Conservation (phyloP, 176 grass and related monocot genomes). For the Aechmea fasciata region DNA sequence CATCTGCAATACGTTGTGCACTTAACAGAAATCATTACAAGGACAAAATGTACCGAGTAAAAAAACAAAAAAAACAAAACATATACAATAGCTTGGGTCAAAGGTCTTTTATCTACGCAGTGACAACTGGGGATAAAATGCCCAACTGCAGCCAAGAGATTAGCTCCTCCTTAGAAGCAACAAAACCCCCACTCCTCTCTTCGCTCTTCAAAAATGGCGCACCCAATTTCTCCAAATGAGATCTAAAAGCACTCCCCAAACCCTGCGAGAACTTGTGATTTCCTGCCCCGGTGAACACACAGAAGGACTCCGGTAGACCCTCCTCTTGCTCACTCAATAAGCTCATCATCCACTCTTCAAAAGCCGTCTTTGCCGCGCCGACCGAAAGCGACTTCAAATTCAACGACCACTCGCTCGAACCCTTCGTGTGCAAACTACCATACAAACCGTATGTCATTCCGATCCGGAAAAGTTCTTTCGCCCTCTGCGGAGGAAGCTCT, state of each 20-base stretch:
- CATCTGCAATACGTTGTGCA: constrained; percentile 5
- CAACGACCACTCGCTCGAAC: constrained; percentile 52
- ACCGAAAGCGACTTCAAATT: constrained; percentile 58
- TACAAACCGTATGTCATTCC: constrained; percentile 58
- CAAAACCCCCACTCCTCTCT: constrained; percentile 53
- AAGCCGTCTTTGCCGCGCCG: constrained; percentile 73
- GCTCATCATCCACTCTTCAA: constrained; percentile 56
- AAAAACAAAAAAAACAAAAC: neutral
- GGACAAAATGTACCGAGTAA: neutral
- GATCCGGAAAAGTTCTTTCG: constrained; percentile 49
- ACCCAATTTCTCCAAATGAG: constrained; percentile 23
- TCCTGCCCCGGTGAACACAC: constrained; percentile 57
- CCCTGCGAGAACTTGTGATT: constrained; percentile 67
- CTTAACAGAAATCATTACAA: neutral
- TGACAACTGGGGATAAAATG: constrained; percentile 5
- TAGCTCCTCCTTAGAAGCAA: constrained; percentile 50
- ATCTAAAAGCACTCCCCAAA: constrained; percentile 34
- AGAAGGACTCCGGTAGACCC: constrained; percentile 44
- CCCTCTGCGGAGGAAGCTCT: constrained; percentile 32
- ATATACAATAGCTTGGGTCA: neutral
- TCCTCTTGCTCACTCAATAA: constrained; percentile 23
- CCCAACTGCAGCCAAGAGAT: constrained; percentile 44
- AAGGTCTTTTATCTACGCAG: neutral
- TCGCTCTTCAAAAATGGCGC: constrained; percentile 42
- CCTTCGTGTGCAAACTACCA: constrained; percentile 38